Evolutionary conservation across 768 basidiomycete species (phyloP), one percentile per base, ranked within the genome.

Genomic region (Podaxis pistillaris): DNA sequence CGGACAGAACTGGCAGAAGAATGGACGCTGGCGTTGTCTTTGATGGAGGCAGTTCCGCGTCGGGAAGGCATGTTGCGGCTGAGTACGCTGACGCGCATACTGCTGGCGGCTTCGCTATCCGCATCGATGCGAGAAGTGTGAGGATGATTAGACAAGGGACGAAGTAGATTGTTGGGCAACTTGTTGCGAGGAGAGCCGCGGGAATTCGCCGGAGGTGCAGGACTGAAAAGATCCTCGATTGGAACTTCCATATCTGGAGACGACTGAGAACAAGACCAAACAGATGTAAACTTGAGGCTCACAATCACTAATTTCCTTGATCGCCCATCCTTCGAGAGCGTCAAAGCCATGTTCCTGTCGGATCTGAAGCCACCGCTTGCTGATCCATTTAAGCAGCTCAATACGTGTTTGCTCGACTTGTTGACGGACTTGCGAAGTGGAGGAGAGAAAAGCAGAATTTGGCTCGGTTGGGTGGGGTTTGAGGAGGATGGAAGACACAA

Each of bases 221-320:
- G 83, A 55, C 78, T 80, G 41, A 87, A 69, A 4, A 95, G 85
- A 60, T 95, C 93, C 54, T 91, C 89, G 5, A 87, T 75, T 0
- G 88, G 79, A 11, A 95, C 85, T 70, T 96, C 93, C 57, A 96
- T 84, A 70, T 91, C 94, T 94, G 67, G 2, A 56, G 38, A 30
- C 11, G 46, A 52, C 17, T 41, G 28, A 52, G 56, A 12, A 44
- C 15, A n/a, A 7, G 24, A 8, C 15, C 24, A 3, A 26, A 13
- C 4, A 56, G 6, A 49, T 26, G 19, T 46, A 37, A 38, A 44
- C 36, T 13, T 44, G 40, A 56, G 37, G 79, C 90, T 68, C 65
- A 92, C 93, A 83, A 68, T 90, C 85, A 46, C 86, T 83, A 44
- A 98, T 93, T 70, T 98, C 96, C 71, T 93, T 89, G 58, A 96